Conservation (phyloP, 2,329 filamentous ascomycete species). For the Thermomyces lanuginosus region DNA sequence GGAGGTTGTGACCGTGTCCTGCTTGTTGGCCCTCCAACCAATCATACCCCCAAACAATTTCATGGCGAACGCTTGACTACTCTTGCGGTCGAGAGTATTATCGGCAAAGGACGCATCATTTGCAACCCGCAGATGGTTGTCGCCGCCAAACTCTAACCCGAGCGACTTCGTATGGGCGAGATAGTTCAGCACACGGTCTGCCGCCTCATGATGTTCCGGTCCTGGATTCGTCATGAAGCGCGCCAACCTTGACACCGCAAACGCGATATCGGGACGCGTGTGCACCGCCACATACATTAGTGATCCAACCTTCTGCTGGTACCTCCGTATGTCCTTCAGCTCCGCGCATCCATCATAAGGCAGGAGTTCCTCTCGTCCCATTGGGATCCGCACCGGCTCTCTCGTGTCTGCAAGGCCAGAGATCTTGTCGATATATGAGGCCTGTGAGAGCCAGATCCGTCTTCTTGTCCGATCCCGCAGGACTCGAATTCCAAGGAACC, state of each 20-base stretch:
- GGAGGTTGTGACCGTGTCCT: constrained; percentile 10
- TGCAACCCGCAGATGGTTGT: constrained; percentile 1
- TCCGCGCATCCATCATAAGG: neutral
- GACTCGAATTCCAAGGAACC: constrained; percentile 2
- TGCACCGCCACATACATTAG: constrained; percentile 2
- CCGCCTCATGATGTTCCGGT: constrained; percentile 3
- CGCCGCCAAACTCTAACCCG: constrained; percentile 1
- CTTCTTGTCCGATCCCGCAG: constrained; percentile 4
- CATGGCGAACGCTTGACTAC: constrained; percentile 1
- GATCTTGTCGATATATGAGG: constrained; percentile 2
- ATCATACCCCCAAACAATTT: constrained; percentile 7
- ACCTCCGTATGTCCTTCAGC: neutral
- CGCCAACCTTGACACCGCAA: constrained; percentile 2
- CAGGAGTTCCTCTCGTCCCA: constrained; percentile 1
- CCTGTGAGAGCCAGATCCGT: constrained; percentile 1
- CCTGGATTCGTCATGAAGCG: constrained; percentile 3
- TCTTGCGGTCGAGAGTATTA: constrained; percentile 1
- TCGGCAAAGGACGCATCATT: neutral
- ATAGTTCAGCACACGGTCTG: constrained; percentile 3
- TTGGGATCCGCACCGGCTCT: too few relatives aligned
- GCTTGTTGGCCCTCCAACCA: constrained; percentile 8
- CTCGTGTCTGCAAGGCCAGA: neutral
- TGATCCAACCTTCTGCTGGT: constrained; percentile 3
- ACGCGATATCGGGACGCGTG: constrained; percentile 2
- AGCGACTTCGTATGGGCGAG: neutral